Evolutionary conservation across 352 stramenopile species (phyloP).

Genomic region (Globisporangium recalcitrans): DNA sequence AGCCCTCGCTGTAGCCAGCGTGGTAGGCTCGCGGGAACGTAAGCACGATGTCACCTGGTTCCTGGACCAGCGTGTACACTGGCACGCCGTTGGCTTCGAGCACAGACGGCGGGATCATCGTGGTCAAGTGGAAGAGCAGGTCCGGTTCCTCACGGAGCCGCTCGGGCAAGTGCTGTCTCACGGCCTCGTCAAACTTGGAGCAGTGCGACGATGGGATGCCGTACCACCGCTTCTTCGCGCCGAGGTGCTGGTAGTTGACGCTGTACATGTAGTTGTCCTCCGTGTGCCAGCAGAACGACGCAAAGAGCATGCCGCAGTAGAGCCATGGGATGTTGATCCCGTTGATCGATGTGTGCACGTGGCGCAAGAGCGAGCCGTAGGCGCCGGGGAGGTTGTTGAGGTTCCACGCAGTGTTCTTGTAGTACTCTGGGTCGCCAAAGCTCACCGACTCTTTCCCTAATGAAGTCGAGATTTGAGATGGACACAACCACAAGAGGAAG

Average conservation of each 20-base stretch:
- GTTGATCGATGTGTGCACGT: constrained; percentile 93
- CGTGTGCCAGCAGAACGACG: constrained; percentile 98
- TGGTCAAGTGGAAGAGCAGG: constrained; percentile 69
- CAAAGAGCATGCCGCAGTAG: constrained; percentile 98
- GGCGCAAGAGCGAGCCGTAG: constrained; percentile 88
- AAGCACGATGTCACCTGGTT: constrained; percentile 95
- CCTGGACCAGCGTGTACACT: constrained; percentile 63
- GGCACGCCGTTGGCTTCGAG: constrained; percentile 39
- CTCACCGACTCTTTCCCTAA: constrained; percentile 36
- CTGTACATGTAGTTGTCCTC: constrained; percentile 99
- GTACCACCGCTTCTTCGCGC: constrained; percentile 97
- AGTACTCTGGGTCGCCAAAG: constrained; percentile 64
- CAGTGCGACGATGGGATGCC: constrained; percentile 56
- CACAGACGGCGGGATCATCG: constrained; percentile 58
- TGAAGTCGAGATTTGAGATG: constrained; percentile 4
- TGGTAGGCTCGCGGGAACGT: constrained; percentile 98
- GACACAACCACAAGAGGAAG: background rate
- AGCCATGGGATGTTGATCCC: constrained; percentile 98
- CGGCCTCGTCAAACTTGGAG: constrained; percentile 44
- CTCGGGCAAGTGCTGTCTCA: constrained; percentile 49
- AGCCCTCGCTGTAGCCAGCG: constrained; percentile 94
- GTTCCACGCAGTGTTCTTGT: constrained; percentile 92
- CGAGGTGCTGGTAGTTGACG: constrained; percentile 98
- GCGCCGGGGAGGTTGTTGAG: constrained; percentile 96
- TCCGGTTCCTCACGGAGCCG: constrained; percentile 59